A percentile compares a stretch with the other conserved stretches of the same genome.
Evolutionary conservation across 169 alveolate genomes (phyloP).

Genomic region (Amoebophrya sp.): DNA sequence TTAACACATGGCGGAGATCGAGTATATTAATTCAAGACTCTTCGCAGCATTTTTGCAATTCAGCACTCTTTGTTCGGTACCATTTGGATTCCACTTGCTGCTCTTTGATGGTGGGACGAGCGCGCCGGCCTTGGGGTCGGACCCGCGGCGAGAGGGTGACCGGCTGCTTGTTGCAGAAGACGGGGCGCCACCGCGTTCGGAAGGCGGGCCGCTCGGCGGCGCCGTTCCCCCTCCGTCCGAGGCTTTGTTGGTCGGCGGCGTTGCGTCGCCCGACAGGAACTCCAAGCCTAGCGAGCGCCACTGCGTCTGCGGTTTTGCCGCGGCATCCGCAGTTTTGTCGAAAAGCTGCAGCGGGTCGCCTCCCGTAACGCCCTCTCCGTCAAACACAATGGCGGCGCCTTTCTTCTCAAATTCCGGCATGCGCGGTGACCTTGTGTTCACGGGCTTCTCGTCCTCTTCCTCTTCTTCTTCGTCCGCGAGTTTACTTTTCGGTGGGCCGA

Average conservation of each 20-base stretch:
- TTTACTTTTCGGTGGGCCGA: no score
- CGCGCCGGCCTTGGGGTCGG: no score
- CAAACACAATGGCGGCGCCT: not conserved
- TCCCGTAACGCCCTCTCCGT: not conserved
- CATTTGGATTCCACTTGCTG: not conserved
- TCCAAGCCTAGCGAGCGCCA: conserved; percentile 21
- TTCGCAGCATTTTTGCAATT: no score
- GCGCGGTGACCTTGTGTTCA: not conserved
- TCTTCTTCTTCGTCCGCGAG: not conserved
- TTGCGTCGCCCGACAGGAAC: not conserved
- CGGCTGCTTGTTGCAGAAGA: not conserved
- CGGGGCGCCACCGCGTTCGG: no score
- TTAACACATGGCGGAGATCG: no score
- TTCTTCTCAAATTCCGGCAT: not conserved
- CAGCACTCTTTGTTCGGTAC: no score
- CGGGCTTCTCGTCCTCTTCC: not conserved
- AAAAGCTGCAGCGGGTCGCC: not conserved
- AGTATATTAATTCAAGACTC: no score
- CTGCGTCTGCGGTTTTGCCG: not conserved
- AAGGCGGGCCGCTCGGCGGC: no score
- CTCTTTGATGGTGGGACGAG: not conserved
- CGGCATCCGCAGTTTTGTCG: not conserved
- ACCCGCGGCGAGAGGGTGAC: not conserved
- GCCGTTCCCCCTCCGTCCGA: no score
- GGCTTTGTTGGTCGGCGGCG: no score